A percentile compares a stretch with the other conserved stretches of the same genome.
Evolutionary conservation across 2,329 filamentous ascomycete species (phyloP).

Genomic region (Macrophomina tecta): DNA sequence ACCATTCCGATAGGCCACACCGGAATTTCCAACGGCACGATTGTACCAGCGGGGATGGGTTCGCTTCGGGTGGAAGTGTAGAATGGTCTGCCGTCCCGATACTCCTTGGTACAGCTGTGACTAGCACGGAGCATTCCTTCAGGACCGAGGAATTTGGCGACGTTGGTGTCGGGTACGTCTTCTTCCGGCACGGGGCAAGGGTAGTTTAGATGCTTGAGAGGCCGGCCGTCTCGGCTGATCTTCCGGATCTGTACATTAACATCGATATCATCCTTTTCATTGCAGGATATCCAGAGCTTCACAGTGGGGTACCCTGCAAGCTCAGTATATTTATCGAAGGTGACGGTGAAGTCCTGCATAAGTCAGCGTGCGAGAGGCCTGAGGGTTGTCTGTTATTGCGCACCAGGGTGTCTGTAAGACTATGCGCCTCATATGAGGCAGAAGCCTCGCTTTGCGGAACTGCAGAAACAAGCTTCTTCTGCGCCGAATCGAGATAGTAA

Average conservation of each 20-base stretch:
- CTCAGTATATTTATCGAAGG: slow-evolving; percentile 38
- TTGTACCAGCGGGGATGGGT: slow-evolving; percentile 48
- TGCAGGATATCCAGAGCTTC: slow-evolving; percentile 23
- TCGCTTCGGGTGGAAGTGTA: slow-evolving; percentile 46
- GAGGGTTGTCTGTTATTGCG: background rate
- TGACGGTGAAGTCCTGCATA: slow-evolving; percentile 44
- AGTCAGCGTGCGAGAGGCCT: background rate
- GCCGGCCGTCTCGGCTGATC: slow-evolving; percentile 2
- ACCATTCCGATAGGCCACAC: slow-evolving; percentile 57
- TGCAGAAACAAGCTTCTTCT: background rate
- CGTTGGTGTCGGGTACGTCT: slow-evolving; percentile 28
- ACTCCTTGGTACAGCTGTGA: slow-evolving; percentile 23
- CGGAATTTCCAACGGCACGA: slow-evolving; percentile 56
- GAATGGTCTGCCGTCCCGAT: background rate
- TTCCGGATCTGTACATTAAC: slow-evolving; percentile 34
- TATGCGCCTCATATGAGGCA: slow-evolving; percentile 17
- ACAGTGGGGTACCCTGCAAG: slow-evolving; percentile 27
- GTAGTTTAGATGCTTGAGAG: slow-evolving; percentile 20
- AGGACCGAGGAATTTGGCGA: slow-evolving; percentile 30
- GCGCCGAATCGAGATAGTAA: slow-evolving; percentile 29
- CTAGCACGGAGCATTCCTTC: slow-evolving; percentile 32
- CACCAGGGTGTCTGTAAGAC: slow-evolving; percentile 1
- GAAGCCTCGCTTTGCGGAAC: background rate
- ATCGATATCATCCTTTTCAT: slow-evolving; percentile 8
- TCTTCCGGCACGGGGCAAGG: slow-evolving; percentile 22